These are phyloP conservation scores for Malassezia vespertilionis DNA, from an alignment of 1,284 basidiomycete species.

Conservation along the genomic window DNA sequence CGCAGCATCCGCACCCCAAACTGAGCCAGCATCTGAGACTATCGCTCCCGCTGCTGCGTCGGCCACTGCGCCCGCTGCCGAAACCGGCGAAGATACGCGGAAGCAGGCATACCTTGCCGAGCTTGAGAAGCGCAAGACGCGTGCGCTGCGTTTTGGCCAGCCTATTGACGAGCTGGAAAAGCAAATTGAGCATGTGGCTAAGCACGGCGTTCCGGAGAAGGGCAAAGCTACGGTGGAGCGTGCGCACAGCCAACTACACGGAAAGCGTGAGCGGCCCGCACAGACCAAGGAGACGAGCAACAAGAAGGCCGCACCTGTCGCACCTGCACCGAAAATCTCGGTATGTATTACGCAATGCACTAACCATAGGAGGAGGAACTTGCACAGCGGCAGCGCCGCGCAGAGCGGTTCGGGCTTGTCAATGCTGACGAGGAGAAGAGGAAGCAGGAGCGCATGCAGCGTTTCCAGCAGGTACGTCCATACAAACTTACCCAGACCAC, in stretches of 20 bases:
- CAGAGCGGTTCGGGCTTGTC: slow-evolving; percentile 31
- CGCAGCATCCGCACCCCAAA: not conserved
- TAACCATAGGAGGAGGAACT: slow-evolving; percentile 20
- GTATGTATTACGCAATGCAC: not conserved
- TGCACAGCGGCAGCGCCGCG: slow-evolving; percentile 24
- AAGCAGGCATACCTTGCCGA: slow-evolving; percentile 28
- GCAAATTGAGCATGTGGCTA: slow-evolving; percentile 32
- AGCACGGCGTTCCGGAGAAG: slow-evolving; percentile 32
- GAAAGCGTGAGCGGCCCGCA: not conserved
- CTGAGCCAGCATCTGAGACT: not conserved
- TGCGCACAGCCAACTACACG: slow-evolving; percentile 11
- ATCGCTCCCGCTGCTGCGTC: slow-evolving; percentile 5
- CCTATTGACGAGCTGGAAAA: slow-evolving; percentile 31
- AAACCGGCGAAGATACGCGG: slow-evolving; percentile 19
- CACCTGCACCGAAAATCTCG: not conserved
- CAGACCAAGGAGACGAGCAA: not conserved
- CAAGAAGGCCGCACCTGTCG: slow-evolving; percentile 10
- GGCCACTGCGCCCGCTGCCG: not conserved
- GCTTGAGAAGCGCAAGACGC: slow-evolving; percentile 37
- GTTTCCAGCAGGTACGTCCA: too few relatives aligned
- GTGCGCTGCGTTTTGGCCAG: slow-evolving; percentile 37
- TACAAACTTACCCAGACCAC: not conserved
- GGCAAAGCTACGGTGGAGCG: slow-evolving; percentile 19
- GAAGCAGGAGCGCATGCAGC: slow-evolving; percentile 21
- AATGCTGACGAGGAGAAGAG: slow-evolving; percentile 21